Base-by-base conservation (phyloP, 768 basidiomycete genomes). In the Tricholoma matsutake region DNA sequence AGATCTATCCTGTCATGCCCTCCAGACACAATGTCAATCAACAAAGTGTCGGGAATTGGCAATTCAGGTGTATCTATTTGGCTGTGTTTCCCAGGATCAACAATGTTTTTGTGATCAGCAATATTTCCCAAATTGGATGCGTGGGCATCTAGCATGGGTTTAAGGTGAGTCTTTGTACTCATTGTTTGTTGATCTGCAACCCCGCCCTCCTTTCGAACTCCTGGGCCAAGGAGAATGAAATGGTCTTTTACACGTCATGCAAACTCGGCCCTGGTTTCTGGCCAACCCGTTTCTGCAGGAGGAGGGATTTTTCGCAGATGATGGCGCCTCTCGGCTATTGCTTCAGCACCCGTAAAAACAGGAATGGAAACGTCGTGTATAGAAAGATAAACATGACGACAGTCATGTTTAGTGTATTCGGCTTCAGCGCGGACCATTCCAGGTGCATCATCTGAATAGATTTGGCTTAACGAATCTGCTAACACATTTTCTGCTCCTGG, bases 221-320 rank as follows among this genome's bases (percentile, higher is more conserved):
- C 7, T 56, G 67, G 67, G 54, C 64, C 65, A n/a, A 49, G 25
- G n/a, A 65, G 62, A n/a, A 62, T 56, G 35, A 69, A 67, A 62
- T 28, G 47, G 16, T 35, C 47, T 25, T 18, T 22, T 56, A 64
- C 47, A 0, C 63, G 6, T 5, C 39, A 2, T 0, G 63, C 59
- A 54, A 66, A 66, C 7, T 66, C 62, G 0, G 22, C 29, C 28
- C 31, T 34, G 4, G 61, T 52, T 29, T 63, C 61, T n/a, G 51
- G 51, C 5, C 35, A 7, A 11, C 58, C 58, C 7, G 51, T 59
- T 25, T 59, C 58, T 6, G 58, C 47, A 10, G 16, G 25, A 22
- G 51, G 47, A n/a, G 16, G 32, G 41, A 47, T 10, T 41, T 56
- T 49, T 20, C 55, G 13, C 16, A 16, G 14, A 41, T 34, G 53